Evolutionary conservation across 2,329 filamentous ascomycete species (phyloP), one percentile per base, ranked within the genome.

Genomic region (Clarireedia hainanense): DNA sequence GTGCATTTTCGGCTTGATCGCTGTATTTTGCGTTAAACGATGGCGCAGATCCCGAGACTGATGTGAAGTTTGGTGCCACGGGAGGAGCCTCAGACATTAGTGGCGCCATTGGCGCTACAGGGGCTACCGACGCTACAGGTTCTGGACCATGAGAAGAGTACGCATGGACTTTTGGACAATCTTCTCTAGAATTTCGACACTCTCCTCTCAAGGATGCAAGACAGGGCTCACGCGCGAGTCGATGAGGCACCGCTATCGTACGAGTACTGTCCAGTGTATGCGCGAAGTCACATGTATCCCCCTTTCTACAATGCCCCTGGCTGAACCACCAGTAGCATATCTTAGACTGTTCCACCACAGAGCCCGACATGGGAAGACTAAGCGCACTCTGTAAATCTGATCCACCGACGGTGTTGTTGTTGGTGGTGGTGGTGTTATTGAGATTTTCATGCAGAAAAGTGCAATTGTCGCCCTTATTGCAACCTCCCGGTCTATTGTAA

Each of bases 361-460:
- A 30, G 10, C 27, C 10, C 7, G 27, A 30, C 27, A 30, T 30
- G 27, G 27, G 27, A 30, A 30, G 27, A 30, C 7, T 7, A 30
- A 9, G 27, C 10, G 27, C 27, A 30, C 6, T 30, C 27, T 30
- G 27, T 30, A 30, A 10, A 30, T 30, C 27, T 7, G 10, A 10
- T 30, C 27, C 27, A 30, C 27, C 27, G 27, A 20, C 20, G 20
- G 7, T 10, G 43, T n/a, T 20, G 43, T 10, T 46, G n/a, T 47
- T 42, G 15, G 43, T 20, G 2, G 56, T 52, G 9, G 58, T 57
- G 34, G 56, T 42, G 4, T 42, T 34, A 14, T 10, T 23, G 12
- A 55, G 47, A 17, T 57, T 30, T n/a, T 43, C 42, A 53, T 63
- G 61, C n/a, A 42, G 47, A 49, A 46, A 63, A 20, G 12, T 56